Evolutionary conservation across 768 basidiomycete species (phyloP), one percentile per base, ranked within the genome.

Genomic region (Tricholoma terreum): DNA sequence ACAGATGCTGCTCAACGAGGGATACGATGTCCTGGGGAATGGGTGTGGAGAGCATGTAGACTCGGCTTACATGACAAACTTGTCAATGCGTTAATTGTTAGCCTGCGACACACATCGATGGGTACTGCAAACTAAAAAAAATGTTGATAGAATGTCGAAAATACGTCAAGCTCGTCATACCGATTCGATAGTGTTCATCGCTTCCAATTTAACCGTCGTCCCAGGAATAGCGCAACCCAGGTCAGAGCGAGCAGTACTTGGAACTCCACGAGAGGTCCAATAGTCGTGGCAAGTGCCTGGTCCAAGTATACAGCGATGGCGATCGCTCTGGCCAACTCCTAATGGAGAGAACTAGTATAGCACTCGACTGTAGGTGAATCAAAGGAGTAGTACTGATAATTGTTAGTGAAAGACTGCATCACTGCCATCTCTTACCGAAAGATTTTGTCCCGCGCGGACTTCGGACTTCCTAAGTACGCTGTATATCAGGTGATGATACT

Each of bases 281-380:
- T 85, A 0, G 90, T 92, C 0, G 90, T 89, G 0, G 91, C 91
- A 0, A 94, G 75, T 0, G 89, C 90, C 71, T 94, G 86, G 54
- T 87, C 84, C 0, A 89, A 90, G 4, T 85, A 94, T 0, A 87
- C 83, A 0, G 89, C 85, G 40, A 92, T 86, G 3, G 85, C 80
- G 0, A 93, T 86, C 0, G 92, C 91, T 53, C 94, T 94, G 0
- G 92, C 90, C 0, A 93, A 78, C 73, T 93, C 90, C 80, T 88
- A 64, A 42, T 22, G 19, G 33, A 42, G 22, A 17, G 6, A 1
- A 33, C 19, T 54, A n/a, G 49, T 14, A 21, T 38, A 43, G n/a
- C n/a, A 50, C n/a, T 43, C 52, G 27, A 48, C 42, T 50, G 1
- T 35, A n/a, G n/a, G 51, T 11, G 48, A 24, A 11, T 45, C 12